These are phyloP conservation scores for Wickerhamiella vanderwaltii DNA, from an alignment of 805 yeast species.

Conservation along the genomic window DNA sequence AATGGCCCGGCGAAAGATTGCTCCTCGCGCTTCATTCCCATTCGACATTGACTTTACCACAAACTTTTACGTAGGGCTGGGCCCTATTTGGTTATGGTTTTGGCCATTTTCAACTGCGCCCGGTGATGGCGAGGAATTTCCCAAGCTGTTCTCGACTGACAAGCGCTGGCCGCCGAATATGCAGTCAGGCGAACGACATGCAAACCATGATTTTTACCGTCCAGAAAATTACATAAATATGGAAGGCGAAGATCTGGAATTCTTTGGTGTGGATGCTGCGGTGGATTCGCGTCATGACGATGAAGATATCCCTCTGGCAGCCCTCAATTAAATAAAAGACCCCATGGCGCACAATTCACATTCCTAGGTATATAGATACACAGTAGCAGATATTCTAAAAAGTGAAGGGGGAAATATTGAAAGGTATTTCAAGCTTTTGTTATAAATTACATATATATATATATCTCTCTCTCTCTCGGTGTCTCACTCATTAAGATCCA, in stretches of 20 bases:
- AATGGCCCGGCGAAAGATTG: slow-evolving; percentile 35
- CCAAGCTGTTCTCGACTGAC: slow-evolving; percentile 39
- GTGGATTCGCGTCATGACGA: slow-evolving; percentile 18
- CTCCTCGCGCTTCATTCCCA: slow-evolving; percentile 46
- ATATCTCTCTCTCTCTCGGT: too few species aligned
- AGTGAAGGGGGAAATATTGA: too few species aligned
- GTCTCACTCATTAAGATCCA: neutral
- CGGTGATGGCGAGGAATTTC: slow-evolving; percentile 48
- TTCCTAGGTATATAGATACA: neutral
- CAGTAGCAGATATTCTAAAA: too few species aligned
- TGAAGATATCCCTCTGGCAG: slow-evolving; percentile 14
- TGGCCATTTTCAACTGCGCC: slow-evolving; percentile 70
- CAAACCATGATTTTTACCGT: slow-evolving; percentile 24
- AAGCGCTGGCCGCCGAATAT: slow-evolving; percentile 78
- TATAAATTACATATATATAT: slow-evolving; percentile 6
- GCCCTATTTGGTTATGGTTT: slow-evolving; percentile 34
- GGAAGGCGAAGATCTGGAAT: slow-evolving; percentile 72
- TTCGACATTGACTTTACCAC: slow-evolving; percentile 56
- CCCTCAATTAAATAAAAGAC: too few species aligned
- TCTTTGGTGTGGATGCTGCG: slow-evolving; percentile 83
- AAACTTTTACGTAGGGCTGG: slow-evolving; percentile 45
- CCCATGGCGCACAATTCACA: neutral
- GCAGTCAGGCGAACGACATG: neutral
- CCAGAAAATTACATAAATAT: slow-evolving; percentile 55
- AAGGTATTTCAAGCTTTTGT: too few species aligned